Evolutionary conservation across 1,284 basidiomycete genomes (phyloP), one percentile per base, ranked within the genome.

Genomic region (Afroboletus lepidellus): DNA sequence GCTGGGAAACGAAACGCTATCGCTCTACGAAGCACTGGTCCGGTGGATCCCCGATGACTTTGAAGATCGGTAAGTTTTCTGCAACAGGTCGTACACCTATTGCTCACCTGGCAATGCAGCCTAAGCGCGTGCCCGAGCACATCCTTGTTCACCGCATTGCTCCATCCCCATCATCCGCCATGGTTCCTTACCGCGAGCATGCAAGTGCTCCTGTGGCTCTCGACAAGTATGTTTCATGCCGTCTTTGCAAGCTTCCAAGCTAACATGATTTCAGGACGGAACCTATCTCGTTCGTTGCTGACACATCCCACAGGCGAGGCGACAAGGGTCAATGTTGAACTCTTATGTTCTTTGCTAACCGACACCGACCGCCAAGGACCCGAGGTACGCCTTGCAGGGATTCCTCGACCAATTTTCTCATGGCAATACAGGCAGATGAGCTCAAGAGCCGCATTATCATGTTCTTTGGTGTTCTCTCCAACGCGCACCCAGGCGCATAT

Each of bases 401-500:
- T 30, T 37, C 46, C 21, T 8, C 48, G 20, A 0, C 38, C 36
- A 1, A 1, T 5, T 23, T 12, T 27, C 48, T 53, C 30, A 57
- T 49, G 9, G 7, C 42, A 43, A 45, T 27, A 37, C 56, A 80
- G 77, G 73, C 65, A 27, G 66, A 74, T 20, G 62, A 69, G 9
- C 64, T 81, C 38, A 80, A 77, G 62, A 68, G 70, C 12, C 69
- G 69, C 11, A 78, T 85, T 38, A 66, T 90, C 12, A 74, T 72
- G 29, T 80, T 84, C 57, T 74, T 89, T 56, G 71, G 77, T 6
- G 75, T 80, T 41, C 66, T 90, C 15, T 78, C 80, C 8, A 71
- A 79, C 32, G 71, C 77, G 1, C 76, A 84, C 53, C 53, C 74
- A 1, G 82, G 85, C 45, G 75, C 77, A 21, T 70, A 78, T 32